These are phyloP conservation scores for Lactarius pseudohatsudake DNA, from an alignment of 768 basidiomycete species.

Conservation along the genomic window DNA sequence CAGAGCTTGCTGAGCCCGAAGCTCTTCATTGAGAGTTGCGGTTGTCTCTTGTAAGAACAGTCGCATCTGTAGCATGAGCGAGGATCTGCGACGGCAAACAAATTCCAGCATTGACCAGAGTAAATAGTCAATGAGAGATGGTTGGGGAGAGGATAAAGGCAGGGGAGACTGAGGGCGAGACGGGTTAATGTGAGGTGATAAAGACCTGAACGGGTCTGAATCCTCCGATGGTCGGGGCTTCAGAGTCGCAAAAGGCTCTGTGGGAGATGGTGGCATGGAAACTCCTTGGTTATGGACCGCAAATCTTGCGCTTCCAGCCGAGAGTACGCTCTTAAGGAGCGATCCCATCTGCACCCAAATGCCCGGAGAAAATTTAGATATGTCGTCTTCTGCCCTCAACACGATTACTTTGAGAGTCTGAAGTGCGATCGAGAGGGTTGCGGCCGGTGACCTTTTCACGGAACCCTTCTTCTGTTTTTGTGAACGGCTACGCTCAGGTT, in stretches of 20 bases:
- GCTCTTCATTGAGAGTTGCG: slow-evolving; percentile 50
- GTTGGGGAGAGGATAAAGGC: slow-evolving; percentile 36
- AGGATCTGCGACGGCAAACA: slow-evolving; percentile 58
- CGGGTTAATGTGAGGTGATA: slow-evolving; percentile 27
- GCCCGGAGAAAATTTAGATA: slow-evolving; percentile 53
- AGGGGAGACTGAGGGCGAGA: slow-evolving; percentile 35
- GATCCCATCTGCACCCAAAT: slow-evolving; percentile 63
- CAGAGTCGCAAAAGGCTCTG: slow-evolving; percentile 42
- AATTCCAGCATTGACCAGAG: slow-evolving; percentile 73
- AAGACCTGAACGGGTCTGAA: slow-evolving; percentile 30
- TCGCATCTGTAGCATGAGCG: slow-evolving; percentile 65
- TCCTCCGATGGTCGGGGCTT: slow-evolving; percentile 21
- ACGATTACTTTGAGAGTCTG: slow-evolving; percentile 70
- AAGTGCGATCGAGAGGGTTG: slow-evolving; percentile 48
- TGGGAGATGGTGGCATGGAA: slow-evolving; percentile 53
- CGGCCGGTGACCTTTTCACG: slow-evolving; percentile 31
- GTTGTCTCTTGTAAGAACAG: slow-evolving; percentile 66
- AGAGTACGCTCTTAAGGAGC: slow-evolving; percentile 51
- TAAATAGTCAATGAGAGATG: slow-evolving; percentile 66
- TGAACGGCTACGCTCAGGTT: slow-evolving; percentile 47
- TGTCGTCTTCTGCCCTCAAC: slow-evolving; percentile 59
- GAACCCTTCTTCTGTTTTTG: slow-evolving; percentile 40
- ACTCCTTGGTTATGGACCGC: slow-evolving; percentile 44
- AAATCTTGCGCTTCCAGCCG: slow-evolving; percentile 63
- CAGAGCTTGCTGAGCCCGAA: slow-evolving; percentile 38